Conservation (phyloP, 352 stramenopile species). For the Pilasporangium apinafurcum region DNA sequence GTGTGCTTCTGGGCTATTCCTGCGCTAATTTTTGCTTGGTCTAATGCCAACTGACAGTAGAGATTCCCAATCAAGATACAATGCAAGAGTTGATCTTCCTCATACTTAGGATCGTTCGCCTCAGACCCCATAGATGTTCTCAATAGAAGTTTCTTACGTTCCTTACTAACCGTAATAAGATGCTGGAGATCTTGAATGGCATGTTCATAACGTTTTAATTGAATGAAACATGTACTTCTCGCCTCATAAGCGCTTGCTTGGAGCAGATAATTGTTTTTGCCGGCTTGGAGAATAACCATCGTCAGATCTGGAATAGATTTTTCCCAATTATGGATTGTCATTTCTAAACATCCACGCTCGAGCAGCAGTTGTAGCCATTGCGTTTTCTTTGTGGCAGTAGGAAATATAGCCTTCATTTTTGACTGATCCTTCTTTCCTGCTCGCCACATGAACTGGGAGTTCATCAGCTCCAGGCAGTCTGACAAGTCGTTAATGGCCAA, state of each 20-base stretch:
- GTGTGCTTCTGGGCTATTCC: constrained; percentile 14
- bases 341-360: constrained; percentile 24
- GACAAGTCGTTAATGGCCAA: constrained; percentile 37
- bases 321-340: constrained; percentile 32
- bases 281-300: constrained; percentile 27
- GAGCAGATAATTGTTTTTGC: constrained; percentile 18
- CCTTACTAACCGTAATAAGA: constrained; percentile 11
- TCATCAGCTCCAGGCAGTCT: constrained; percentile 29
- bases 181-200: constrained; percentile 48
- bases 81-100: constrained; percentile 25
- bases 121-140: background rate
- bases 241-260: constrained; percentile 20
- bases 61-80: constrained; percentile 44
- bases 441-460: constrained; percentile 29
- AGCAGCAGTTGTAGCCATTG: constrained; percentile 48
- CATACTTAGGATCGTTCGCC: background rate
- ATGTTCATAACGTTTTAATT: constrained; percentile 22
- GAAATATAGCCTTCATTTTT: constrained; percentile 24
- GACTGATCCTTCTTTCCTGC: constrained; percentile 15
- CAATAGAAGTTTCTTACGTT: constrained; percentile 5
- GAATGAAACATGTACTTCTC: constrained; percentile 26
- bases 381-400: constrained; percentile 22
- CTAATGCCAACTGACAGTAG: constrained; percentile 45
- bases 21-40: constrained; percentile 29
- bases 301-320: constrained; percentile 33